These are phyloP conservation scores for Pythium angustatum DNA, from an alignment of 352 stramenopile species.

Conservation along the genomic window DNA sequence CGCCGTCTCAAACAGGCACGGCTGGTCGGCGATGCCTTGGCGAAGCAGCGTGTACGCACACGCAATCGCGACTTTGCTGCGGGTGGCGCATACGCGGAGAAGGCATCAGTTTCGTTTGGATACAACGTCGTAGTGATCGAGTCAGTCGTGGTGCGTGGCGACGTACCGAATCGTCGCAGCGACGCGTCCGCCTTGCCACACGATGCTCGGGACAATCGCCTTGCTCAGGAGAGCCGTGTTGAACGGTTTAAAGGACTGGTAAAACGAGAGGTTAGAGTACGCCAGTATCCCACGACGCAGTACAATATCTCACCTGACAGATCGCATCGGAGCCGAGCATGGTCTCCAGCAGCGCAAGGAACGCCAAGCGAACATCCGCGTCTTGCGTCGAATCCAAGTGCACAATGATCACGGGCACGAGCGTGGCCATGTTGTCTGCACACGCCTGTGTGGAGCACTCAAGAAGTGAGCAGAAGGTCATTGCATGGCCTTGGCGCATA, in stretches of 20 bases:
- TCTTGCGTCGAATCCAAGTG: conserved; percentile 70
- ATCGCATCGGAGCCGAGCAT: conserved; percentile 67
- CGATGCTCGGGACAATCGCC: conserved; percentile 87
- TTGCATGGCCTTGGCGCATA: neutral
- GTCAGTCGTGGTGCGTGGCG: too few relatives aligned
- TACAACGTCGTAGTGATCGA: too few relatives aligned
- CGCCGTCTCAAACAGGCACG: conserved; percentile 82
- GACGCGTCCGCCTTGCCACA: conserved; percentile 86
- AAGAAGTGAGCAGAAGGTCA: neutral
- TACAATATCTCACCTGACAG: conserved; percentile 39
- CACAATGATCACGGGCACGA: conserved; percentile 64
- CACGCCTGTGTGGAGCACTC: conserved; percentile 43
- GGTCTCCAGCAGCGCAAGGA: conserved; percentile 83
- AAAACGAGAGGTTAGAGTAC: neutral
- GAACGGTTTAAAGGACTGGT: conserved; percentile 66
- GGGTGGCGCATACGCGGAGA: neutral
- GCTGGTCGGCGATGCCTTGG: conserved; percentile 67
- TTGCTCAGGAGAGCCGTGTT: conserved; percentile 63
- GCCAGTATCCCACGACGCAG: neutral
- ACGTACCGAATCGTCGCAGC: conserved; percentile 79
- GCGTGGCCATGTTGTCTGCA: conserved; percentile 49
- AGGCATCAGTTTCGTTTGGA: neutral
- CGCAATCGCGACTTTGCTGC: conserved; percentile 87
- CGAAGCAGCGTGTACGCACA: conserved; percentile 86
- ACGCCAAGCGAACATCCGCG: conserved; percentile 74